phyloP scores from a whole-genome alignment of 1,139 yeast genomes.

The Hyphopichia wangnamkhiaoensis region DNA sequence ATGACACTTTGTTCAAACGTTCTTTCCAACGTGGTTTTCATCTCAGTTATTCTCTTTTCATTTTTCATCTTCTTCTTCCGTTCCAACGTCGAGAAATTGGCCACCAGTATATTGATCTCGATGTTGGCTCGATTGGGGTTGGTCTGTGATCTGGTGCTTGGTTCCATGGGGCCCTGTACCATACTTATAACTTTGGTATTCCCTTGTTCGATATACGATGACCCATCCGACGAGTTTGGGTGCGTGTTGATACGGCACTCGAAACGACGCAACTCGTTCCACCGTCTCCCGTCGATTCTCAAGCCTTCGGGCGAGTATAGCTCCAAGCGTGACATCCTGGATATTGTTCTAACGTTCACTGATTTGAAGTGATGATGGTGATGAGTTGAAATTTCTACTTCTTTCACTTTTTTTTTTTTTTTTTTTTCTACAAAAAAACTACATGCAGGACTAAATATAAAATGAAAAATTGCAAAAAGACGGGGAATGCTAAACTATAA shows the following conservation, averaged over 20 bases:
- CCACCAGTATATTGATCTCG: constrained; percentile 65
- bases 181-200: constrained; percentile 84
- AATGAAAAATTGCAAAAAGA: neutral
- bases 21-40: constrained; percentile 70
- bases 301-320: constrained; percentile 93
- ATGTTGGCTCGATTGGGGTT: constrained; percentile 54
- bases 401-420: neutral
- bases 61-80: constrained; percentile 65
- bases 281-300: constrained; percentile 88
- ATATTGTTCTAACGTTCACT: constrained; percentile 18
- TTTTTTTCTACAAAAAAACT: neutral
- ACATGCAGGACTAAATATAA: neutral
- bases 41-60: constrained; percentile 75
- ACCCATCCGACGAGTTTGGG: constrained; percentile 87
- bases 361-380: neutral
- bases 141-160: constrained; percentile 51
- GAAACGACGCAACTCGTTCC: constrained; percentile 87
- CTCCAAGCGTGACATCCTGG: constrained; percentile 66
- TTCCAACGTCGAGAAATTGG: constrained; percentile 80
- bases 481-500: neutral
- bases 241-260: constrained; percentile 84
- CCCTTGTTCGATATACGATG: constrained; percentile 90
- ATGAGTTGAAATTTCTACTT: neutral
- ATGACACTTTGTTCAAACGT: constrained; percentile 82
- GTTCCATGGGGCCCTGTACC: constrained; percentile 91